Evolutionary conservation across 75 land plant species (phyloP).

Genomic region (Gnetum montanum): DNA sequence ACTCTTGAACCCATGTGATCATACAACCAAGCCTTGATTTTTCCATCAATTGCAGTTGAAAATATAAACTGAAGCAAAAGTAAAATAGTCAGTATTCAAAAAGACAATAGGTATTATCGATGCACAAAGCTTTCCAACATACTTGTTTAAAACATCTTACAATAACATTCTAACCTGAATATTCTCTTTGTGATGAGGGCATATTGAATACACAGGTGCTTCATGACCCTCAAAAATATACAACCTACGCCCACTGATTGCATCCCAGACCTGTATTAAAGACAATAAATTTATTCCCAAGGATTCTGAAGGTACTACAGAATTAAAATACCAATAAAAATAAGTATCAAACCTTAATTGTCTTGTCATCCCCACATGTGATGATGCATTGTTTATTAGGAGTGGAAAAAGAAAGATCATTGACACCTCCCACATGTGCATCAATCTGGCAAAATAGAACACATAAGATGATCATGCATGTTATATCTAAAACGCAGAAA

Average conservation of each 20-base stretch:
- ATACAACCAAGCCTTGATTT: conserved; percentile 84
- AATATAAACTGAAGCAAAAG: conserved; percentile 58
- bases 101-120: background rate
- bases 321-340: background rate
- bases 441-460: too few species aligned
- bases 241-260: conserved; percentile 13
- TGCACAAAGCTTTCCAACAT: background rate
- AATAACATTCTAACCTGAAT: conserved; percentile 34
- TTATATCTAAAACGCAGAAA: too few species aligned
- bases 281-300: background rate
- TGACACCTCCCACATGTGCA: conserved; percentile 86
- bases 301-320: background rate
- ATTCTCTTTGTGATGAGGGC: conserved; percentile 68
- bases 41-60: conserved; percentile 76
- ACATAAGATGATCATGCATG: too few species aligned
- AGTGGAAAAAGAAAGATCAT: conserved; percentile 84
- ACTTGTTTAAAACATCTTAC: background rate
- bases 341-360: conserved; percentile 55
- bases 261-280: conserved; percentile 23
- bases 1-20: conserved; percentile 66
- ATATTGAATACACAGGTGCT: conserved; percentile 64
- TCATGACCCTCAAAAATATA: conserved; percentile 66
- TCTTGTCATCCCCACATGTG: conserved; percentile 90
- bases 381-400: conserved; percentile 76
- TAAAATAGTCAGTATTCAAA: background rate